phyloP scores from a whole-genome alignment of 164 flowering plant species.

The Hamamelis virginiana region DNA sequence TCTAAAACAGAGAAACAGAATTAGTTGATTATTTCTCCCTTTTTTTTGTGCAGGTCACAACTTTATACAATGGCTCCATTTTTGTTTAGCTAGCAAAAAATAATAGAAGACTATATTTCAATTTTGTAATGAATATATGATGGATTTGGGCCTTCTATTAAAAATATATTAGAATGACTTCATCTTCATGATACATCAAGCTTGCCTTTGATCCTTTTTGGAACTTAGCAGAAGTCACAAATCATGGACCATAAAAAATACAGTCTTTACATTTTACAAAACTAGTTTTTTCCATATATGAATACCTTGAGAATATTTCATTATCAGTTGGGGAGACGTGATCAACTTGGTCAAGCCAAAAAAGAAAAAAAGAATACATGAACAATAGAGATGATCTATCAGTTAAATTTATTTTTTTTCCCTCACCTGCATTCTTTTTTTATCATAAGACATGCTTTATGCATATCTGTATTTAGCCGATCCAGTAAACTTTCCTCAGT shows the following conservation, averaged over 20 bases:
- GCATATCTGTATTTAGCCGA: slow-evolving; percentile 58
- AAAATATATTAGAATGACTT: too few relatives aligned
- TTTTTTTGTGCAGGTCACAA: too few relatives aligned
- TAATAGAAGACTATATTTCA: too few relatives aligned
- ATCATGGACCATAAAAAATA: neutral
- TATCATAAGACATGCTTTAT: slow-evolving; percentile 54
- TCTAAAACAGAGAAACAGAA: too few relatives aligned
- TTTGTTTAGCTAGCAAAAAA: too few relatives aligned
- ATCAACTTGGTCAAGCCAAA: neutral
- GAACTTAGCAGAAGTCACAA: neutral
- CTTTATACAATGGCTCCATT: too few relatives aligned
- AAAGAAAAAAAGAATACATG: neutral
- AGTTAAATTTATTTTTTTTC: neutral
- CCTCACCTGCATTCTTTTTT: slow-evolving; percentile 59
- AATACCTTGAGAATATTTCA: neutral
- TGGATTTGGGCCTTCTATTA: too few relatives aligned
- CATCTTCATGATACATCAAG: too few relatives aligned
- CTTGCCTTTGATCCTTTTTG: too few relatives aligned
- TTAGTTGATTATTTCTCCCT: too few relatives aligned
- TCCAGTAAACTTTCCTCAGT: slow-evolving; percentile 66
- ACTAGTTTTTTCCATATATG: neutral
- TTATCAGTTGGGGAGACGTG: neutral
- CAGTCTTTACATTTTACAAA: neutral
- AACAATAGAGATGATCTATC: neutral
- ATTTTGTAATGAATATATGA: too few relatives aligned